These are phyloP conservation scores for Dioszegia aurantiaca DNA, from an alignment of 768 basidiomycete species.

Conservation along the genomic window DNA sequence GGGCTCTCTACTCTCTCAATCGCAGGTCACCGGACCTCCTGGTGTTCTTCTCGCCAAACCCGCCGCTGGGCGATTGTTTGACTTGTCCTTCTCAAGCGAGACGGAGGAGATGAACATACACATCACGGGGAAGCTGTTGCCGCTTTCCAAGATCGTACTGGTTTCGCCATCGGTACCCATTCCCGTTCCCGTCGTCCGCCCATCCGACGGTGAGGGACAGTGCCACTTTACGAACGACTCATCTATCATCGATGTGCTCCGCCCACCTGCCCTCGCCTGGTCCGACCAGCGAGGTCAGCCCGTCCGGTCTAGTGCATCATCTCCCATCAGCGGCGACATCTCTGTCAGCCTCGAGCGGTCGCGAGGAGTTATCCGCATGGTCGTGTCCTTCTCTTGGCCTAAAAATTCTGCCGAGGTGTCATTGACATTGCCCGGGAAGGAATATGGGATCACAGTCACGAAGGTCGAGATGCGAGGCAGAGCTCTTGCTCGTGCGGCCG, in stretches of 20 bases:
- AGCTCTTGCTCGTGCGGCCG: slow-evolving; percentile 5
- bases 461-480: slow-evolving; percentile 15
- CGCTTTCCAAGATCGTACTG: slow-evolving; percentile 16
- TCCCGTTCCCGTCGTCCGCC: slow-evolving; percentile 22
- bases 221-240: neutral
- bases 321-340: slow-evolving; percentile 20
- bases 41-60: neutral
- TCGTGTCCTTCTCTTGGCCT: slow-evolving; percentile 19
- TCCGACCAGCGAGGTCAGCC: slow-evolving; percentile 5
- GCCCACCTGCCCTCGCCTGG: slow-evolving; percentile 16
- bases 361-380: slow-evolving; percentile 9
- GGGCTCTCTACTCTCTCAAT: neutral
- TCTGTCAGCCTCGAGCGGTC: slow-evolving; percentile 8
- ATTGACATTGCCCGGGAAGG: too few species aligned
- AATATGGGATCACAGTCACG: neutral
- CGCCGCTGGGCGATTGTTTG: slow-evolving; percentile 14
- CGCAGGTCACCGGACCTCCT: neutral
- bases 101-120: slow-evolving; percentile 3
- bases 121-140: slow-evolving; percentile 21
- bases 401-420: slow-evolving; percentile 10
- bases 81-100: slow-evolving; percentile 10
- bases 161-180: slow-evolving; percentile 22
- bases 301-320: neutral
- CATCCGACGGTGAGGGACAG: neutral
- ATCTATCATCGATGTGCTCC: neutral